phyloP scores from a whole-genome alignment of 2,329 filamentous ascomycete genomes.

The Aspergillus sp. region DNA sequence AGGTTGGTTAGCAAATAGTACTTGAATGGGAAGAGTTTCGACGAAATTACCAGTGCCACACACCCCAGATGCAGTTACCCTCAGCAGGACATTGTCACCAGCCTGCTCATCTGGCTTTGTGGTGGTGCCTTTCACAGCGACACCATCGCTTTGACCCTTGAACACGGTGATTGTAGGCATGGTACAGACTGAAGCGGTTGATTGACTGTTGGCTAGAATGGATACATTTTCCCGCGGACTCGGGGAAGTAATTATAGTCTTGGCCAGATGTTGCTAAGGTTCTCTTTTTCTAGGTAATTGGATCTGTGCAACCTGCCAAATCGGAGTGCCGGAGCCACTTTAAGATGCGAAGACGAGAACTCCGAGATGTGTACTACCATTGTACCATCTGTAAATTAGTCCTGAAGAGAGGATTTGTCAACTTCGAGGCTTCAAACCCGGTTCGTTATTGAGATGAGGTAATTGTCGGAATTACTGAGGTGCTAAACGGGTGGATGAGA shows the following conservation, averaged over 20 bases:
- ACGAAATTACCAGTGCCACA: constrained; percentile 2
- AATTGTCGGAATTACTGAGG: neutral
- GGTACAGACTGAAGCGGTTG: neutral
- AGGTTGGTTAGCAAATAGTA: neutral
- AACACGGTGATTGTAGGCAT: constrained; percentile 7
- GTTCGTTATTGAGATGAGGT: neutral
- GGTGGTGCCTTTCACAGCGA: constrained; percentile 7
- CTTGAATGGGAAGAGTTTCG: neutral
- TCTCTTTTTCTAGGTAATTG: neutral
- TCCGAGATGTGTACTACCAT: neutral
- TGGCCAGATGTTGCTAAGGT: no score
- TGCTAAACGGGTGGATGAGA: no score
- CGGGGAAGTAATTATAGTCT: neutral
- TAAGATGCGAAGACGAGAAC: neutral
- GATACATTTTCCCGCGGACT: no score
- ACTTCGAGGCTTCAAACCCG: no score
- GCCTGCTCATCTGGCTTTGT: constrained; percentile 8
- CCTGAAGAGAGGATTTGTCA: neutral
- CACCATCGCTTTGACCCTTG: constrained; percentile 6
- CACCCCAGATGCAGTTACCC: constrained; percentile 10
- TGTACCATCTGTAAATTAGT: neutral
- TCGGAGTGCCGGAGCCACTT: neutral
- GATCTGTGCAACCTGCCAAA: neutral
- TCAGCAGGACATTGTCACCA: constrained; percentile 5
- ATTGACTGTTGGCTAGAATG: neutral